These are phyloP conservation scores for Gossypium herbaceum DNA, from an alignment of 345 rosid genomes.

Conservation along the genomic window DNA sequence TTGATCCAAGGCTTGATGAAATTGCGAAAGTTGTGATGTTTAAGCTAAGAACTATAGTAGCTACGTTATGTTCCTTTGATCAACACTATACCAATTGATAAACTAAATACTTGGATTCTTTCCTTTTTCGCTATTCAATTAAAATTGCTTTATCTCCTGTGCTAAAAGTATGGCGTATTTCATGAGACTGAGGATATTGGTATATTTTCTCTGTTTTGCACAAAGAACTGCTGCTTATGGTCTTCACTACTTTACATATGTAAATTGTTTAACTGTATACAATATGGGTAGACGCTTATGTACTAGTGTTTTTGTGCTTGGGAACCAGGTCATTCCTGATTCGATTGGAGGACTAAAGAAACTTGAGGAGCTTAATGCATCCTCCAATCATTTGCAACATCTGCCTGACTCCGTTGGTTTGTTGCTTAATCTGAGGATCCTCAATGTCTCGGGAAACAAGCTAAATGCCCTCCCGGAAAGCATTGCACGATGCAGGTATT, in stretches of 20 bases:
- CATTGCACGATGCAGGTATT: conserved; percentile 62
- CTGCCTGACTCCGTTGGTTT: conserved; percentile 84
- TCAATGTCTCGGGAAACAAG: conserved; percentile 73
- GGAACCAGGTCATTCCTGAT: conserved; percentile 78
- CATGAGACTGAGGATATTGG: neutral
- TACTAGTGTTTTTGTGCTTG: neutral
- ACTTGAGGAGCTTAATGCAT: conserved; percentile 68
- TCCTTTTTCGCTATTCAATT: neutral
- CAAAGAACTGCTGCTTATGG: neutral
- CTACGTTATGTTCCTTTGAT: neutral
- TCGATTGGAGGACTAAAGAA: conserved; percentile 63
- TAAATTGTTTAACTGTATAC: neutral
- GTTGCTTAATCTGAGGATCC: conserved; percentile 53
- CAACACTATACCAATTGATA: neutral
- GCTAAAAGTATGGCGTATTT: neutral
- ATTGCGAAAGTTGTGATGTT: neutral
- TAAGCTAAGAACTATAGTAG: neutral
- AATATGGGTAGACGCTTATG: neutral
- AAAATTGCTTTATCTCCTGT: neutral
- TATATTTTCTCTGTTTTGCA: neutral
- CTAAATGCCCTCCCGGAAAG: conserved; percentile 75
- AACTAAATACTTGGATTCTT: neutral
- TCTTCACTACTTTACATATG: neutral
- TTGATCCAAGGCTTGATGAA: neutral
- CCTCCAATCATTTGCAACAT: conserved; percentile 52